Evolutionary conservation across 2,329 filamentous ascomycete species (phyloP), one percentile per base, ranked within the genome.

Genomic region (Aspergillus glaucus): DNA sequence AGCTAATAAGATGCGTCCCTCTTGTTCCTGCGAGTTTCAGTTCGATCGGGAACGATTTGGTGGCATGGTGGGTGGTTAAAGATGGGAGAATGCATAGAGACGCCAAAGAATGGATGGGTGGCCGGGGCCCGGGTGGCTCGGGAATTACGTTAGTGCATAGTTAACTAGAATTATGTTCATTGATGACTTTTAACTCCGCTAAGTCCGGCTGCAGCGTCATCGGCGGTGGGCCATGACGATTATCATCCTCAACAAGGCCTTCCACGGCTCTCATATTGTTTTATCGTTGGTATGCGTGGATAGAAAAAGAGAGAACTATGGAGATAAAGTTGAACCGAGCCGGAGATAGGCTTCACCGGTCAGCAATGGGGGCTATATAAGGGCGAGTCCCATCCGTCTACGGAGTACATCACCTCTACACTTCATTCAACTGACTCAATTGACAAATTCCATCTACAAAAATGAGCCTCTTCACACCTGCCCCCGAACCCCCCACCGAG

Each of bases 401-500:
- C 10, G 26, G 12, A 21, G 21, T 28, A 28, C 9, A 28, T 7
- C 9, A 28, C 4, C 17, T 37, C 34, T 15, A 15, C 6, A 17
- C 6, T 17, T 37, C 1, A 5, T 4, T 37, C 34, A 37, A 37
- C n/a, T 9, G 6, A 15, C 34, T 9, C 17, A 17, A 37, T 28
- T 28, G 26, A 28, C 26, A 3, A 36, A 37, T 37, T 4, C 4
- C n/a, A 37, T 37, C 34, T 37, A 8, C 17, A 17, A 15, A 37
- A 37, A 66, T 66, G 62, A 39, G 56, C 10, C 3, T 68, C 40
- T 69, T 68, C 52, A 43, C 28, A 14, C 70, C 71, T 15, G 72
- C 77, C 5, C 72, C 78, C 3, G 67, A 75, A 3, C 76, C 81
- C 22, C 75, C 79, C 64, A 83, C 82, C 49, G 77, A 80, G 48